phyloP scores from a whole-genome alignment of 148 eudicot species.

The Camellia lanceoleosa region DNA sequence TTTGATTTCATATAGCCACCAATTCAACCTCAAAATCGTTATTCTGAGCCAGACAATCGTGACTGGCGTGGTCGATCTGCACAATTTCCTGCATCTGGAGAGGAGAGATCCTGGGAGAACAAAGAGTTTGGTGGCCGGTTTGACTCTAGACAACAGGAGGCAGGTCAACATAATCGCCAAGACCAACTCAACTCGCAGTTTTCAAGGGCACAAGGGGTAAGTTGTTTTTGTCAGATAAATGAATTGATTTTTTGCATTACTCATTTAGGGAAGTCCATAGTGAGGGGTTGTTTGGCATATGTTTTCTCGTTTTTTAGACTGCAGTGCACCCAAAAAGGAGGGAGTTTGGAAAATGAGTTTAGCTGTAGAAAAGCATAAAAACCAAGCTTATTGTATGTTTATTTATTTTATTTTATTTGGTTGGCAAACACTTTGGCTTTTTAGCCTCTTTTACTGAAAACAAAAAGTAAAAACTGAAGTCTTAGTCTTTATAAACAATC shows the following conservation, averaged over 20 bases:
- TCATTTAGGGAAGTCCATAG: not conserved
- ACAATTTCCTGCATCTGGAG: slow-evolving; percentile 49
- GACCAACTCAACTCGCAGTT: slow-evolving; percentile 60
- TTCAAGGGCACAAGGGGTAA: slow-evolving; percentile 62
- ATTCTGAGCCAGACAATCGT: slow-evolving; percentile 75
- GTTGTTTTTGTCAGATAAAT: slow-evolving; percentile 3
- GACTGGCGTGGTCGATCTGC: slow-evolving; percentile 90
- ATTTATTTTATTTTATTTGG: no score
- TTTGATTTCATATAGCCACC: slow-evolving; percentile 31
- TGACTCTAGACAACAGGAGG: slow-evolving; percentile 42
- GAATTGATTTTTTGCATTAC: not conserved
- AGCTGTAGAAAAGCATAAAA: no score
- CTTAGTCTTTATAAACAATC: not conserved
- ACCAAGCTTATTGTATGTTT: no score
- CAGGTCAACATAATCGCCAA: slow-evolving; percentile 43
- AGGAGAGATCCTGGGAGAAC: slow-evolving; percentile 83
- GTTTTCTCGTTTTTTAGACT: no score
- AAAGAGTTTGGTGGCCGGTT: slow-evolving; percentile 44
- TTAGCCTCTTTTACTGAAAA: no score
- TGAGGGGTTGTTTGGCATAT: no score
- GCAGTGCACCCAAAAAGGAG: no score
- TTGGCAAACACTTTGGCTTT: no score
- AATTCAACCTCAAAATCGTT: slow-evolving; percentile 58
- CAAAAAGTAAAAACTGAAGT: no score
- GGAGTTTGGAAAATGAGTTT: no score